Base-by-base conservation (phyloP, 2,329 filamentous ascomycete genomes). In the Berkeleyomyces rouxiae region DNA sequence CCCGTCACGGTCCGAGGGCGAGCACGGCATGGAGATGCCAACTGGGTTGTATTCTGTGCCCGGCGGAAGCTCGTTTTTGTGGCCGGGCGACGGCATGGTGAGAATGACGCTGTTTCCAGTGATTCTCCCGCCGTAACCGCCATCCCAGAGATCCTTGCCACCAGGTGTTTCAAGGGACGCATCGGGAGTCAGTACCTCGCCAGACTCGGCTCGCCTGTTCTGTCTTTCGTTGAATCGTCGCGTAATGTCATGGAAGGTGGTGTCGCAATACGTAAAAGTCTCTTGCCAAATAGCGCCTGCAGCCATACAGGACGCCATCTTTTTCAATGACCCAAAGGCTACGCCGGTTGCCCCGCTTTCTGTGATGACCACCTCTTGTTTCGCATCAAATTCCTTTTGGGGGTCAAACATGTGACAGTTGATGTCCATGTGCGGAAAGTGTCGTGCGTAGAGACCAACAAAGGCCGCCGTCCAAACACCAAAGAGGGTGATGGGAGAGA, bases 381-480 rank as follows among this genome's bases (percentile, higher is more conserved):
- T 59, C 16, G 44, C 39, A 11, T 62, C 47, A 16, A 65, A 51
- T 47, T 71, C 75, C 23, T 76, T 73, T 9, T n/a, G 10, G 1
- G 73, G 66, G 51, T 67, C 68, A 4, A 74, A 69, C 73, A 87
- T 79, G 68, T 80, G 79, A 2, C 75, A 72, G 9, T 79, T 73
- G 0, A 74, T 75, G 67, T 89, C 86, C 82, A 89, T 87, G 63
- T 81, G 78, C 0, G 83, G 83, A 63, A 88, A 89, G 68, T 84
- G 81, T 53, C 78, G 76, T 9, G 81, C 82, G 69, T 88, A 89
- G 2, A 87, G 76, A 42, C 83, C 82, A 13, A 82, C 77, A 67
- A 87, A 85, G 0, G 81, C 80, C 0, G 85, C 83, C 9, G 80
- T 81, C 76, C 84, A 89, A 46, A 86, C 76, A 2, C 84, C 80